phyloP scores from a whole-genome alignment of 2,329 filamentous ascomycete genomes.

The Diaporthe sp. region DNA sequence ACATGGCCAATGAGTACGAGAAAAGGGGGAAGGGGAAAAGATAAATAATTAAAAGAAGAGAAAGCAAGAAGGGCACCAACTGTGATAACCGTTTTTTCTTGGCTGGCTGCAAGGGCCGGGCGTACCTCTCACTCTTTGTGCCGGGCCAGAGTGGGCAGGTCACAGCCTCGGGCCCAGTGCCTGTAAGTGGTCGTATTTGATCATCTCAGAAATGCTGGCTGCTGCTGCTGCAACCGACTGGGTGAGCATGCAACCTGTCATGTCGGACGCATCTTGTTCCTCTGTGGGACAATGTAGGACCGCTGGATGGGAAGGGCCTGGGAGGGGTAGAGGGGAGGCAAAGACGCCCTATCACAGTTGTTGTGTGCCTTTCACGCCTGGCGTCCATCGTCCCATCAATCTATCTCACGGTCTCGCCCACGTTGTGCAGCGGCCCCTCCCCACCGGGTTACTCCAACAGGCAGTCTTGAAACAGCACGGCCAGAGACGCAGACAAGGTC shows the following conservation, averaged over 20 bases:
- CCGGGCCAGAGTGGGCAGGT: neutral
- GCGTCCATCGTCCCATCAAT: neutral
- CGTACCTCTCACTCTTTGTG: neutral
- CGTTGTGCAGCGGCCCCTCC: conserved; percentile 3
- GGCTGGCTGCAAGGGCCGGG: neutral
- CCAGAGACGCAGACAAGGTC: neutral
- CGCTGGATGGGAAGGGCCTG: neutral
- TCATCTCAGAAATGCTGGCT: neutral
- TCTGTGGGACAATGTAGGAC: conserved; percentile 18
- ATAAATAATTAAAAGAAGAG: neutral
- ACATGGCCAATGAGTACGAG: neutral
- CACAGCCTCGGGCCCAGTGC: neutral
- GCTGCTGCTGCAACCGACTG: conserved; percentile 10
- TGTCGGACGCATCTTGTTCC: conserved; percentile 36
- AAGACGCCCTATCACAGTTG: conserved; percentile 16
- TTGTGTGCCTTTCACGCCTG: conserved; percentile 11
- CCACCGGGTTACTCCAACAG: neutral
- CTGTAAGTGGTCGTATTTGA: neutral
- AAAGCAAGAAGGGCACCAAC: neutral
- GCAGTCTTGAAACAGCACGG: conserved; percentile 10
- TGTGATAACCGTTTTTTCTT: neutral
- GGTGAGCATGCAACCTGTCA: conserved; percentile 33
- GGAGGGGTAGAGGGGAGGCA: neutral
- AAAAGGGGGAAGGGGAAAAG: neutral
- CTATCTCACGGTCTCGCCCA: conserved; percentile 15